These are phyloP conservation scores for Xanthoconium separans DNA, from an alignment of 1,284 basidiomycete genomes.

Conservation along the genomic window DNA sequence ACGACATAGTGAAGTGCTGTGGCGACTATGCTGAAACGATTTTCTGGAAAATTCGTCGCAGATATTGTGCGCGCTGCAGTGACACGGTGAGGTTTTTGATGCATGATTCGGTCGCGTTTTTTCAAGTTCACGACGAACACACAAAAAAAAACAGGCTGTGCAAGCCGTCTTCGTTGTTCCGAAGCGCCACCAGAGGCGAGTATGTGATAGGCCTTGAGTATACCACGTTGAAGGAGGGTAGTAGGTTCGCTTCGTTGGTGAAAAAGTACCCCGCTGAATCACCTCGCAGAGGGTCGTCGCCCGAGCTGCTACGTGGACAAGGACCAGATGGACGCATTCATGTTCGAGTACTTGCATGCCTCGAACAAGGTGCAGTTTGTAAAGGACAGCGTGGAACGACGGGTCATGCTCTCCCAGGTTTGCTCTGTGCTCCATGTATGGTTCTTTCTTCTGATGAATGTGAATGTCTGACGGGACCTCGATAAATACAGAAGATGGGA, in stretches of 20 bases:
- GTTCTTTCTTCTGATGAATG: background rate
- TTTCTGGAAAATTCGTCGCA: conserved; percentile 2
- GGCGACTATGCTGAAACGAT: background rate
- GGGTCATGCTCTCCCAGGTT: background rate
- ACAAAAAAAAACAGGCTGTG: background rate
- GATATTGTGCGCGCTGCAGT: conserved; percentile 2
- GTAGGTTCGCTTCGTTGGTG: background rate
- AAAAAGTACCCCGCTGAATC: background rate
- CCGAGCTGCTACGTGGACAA: background rate
- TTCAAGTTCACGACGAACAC: background rate
- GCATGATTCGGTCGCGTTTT: background rate
- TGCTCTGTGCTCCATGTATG: background rate
- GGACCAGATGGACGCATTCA: background rate
- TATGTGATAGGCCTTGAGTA: background rate
- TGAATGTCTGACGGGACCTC: background rate
- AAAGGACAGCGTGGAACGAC: background rate
- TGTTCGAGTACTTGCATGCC: background rate
- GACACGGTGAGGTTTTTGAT: background rate
- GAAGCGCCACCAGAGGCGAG: background rate
- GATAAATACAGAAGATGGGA: background rate
- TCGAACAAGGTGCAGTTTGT: background rate
- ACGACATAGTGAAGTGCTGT: background rate
- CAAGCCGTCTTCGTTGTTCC: background rate
- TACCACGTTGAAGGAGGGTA: background rate
- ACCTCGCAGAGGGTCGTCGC: background rate